phyloP scores from a whole-genome alignment of 306 rosid species.

The Cicer pinnatifidum region DNA sequence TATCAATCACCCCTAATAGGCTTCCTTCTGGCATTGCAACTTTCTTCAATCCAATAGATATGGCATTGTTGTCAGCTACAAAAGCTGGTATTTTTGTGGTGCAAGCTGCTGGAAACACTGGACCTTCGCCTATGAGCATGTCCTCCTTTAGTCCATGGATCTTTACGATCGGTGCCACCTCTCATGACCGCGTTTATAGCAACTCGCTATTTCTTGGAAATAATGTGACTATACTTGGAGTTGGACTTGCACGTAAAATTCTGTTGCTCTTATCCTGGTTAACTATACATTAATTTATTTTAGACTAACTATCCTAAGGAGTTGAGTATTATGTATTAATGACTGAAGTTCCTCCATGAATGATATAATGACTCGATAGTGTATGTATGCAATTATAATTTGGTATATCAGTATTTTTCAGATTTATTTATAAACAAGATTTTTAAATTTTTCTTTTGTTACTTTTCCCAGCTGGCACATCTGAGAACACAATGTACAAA shows the following conservation, averaged over 20 bases:
- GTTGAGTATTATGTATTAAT: background rate
- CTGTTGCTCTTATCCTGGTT: constrained; percentile 41
- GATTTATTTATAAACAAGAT: constrained; percentile 10
- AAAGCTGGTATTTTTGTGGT: constrained; percentile 94
- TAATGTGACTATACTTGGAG: constrained; percentile 78
- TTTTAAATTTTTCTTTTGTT: constrained; percentile 29
- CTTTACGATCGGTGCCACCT: constrained; percentile 83
- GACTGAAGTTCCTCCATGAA: constrained; percentile 2
- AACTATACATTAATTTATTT: constrained; percentile 37
- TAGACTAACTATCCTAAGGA: constrained; percentile 9
- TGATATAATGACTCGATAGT: constrained; percentile 3
- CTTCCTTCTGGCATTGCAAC: constrained; percentile 92
- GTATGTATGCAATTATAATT: constrained; percentile 36
- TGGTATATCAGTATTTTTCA: constrained; percentile 3
- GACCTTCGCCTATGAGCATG: constrained; percentile 94
- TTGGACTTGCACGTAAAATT: constrained; percentile 90
- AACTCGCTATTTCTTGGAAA: constrained; percentile 88
- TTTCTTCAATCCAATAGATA: constrained; percentile 96
- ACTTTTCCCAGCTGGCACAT: constrained; percentile 68
- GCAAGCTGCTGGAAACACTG: constrained; percentile 99
- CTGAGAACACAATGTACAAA: constrained; percentile 57
- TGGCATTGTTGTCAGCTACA: constrained; percentile 90
- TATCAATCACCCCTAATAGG: constrained; percentile 93
- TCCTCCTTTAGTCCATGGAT: constrained; percentile 99
- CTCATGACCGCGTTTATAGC: constrained; percentile 81